phyloP scores from a whole-genome alignment of 2,329 filamentous ascomycete genomes.

The Aspergillus terreus region DNA sequence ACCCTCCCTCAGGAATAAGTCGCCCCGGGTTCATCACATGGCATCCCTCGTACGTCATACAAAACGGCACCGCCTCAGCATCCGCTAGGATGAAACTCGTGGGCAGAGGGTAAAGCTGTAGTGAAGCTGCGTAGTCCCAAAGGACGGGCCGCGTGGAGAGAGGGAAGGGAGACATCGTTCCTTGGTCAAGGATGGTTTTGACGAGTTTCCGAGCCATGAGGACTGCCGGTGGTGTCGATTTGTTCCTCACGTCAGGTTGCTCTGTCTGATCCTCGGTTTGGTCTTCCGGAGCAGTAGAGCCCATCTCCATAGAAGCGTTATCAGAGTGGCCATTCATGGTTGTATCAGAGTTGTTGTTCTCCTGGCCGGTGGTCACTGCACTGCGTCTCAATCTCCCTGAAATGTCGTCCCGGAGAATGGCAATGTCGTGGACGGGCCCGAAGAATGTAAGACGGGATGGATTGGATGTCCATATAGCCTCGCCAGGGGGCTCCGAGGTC shows the following conservation, averaged over 20 bases:
- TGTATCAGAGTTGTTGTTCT: conserved; percentile 17
- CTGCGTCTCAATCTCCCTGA: conserved; percentile 73
- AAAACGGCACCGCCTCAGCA: conserved; percentile 74
- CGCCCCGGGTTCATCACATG: conserved; percentile 90
- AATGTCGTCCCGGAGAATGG: conserved; percentile 83
- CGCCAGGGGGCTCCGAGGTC: conserved; percentile 56
- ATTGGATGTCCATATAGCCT: conserved; percentile 85
- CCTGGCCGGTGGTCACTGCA: conserved; percentile 64
- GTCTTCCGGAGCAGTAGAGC: conserved; percentile 31
- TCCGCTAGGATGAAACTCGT: conserved; percentile 81
- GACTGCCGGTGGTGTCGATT: conserved; percentile 26
- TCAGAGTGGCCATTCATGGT: conserved; percentile 25
- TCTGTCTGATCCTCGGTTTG: conserved; percentile 19
- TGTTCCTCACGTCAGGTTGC: conserved; percentile 11
- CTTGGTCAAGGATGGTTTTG: conserved; percentile 88
- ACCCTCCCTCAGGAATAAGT: conserved; percentile 66
- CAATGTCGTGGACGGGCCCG: conserved; percentile 80
- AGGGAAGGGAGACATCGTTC: conserved; percentile 81
- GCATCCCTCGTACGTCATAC: conserved; percentile 89
- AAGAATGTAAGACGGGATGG: conserved; percentile 80
- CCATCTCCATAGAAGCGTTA: conserved; percentile 9
- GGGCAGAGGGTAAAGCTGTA: conserved; percentile 85
- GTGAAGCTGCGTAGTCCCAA: conserved; percentile 76
- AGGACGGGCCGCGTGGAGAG: conserved; percentile 74
- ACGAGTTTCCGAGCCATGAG: conserved; percentile 69